Evolutionary conservation across 306 rosid genomes (phyloP).

Genomic region (Lupinus albus): DNA sequence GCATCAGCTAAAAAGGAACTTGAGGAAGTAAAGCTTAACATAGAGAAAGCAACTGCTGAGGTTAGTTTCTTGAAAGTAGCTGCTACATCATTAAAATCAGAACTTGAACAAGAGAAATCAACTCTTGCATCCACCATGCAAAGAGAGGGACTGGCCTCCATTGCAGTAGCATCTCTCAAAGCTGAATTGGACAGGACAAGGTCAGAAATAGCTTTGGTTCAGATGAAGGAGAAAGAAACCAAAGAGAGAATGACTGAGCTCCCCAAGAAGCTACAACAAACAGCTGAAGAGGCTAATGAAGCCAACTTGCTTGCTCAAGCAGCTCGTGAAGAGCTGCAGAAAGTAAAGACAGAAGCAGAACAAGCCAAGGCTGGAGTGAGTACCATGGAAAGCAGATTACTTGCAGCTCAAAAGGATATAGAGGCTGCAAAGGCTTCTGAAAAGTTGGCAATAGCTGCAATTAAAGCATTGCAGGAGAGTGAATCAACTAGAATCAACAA

Average conservation of each 20-base stretch:
- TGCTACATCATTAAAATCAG: conserved; percentile 68
- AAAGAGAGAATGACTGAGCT: conserved; percentile 72
- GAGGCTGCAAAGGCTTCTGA: conserved; percentile 97
- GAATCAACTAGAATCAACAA: conserved; percentile 62
- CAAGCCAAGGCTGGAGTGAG: conserved; percentile 94
- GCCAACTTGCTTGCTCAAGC: conserved; percentile 74
- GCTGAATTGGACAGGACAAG: conserved; percentile 80
- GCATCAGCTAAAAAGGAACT: conserved; percentile 80
- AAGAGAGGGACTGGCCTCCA: conserved; percentile 97
- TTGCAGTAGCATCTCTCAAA: conserved; percentile 86
- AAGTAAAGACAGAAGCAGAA: conserved; percentile 78
- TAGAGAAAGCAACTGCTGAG: conserved; percentile 88
- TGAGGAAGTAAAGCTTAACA: conserved; percentile 79
- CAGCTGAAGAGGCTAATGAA: conserved; percentile 82
- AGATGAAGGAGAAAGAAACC: conserved; percentile 92
- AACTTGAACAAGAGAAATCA: conserved; percentile 81
- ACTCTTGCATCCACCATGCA: conserved; percentile 66
- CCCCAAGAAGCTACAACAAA: conserved; percentile 77
- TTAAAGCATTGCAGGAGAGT: conserved; percentile 93
- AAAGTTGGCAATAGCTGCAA: conserved; percentile 81
- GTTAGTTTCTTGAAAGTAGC: conserved; percentile 86
- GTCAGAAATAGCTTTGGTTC: conserved; percentile 84
- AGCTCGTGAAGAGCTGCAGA: conserved; percentile 74
- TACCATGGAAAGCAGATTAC: conserved; percentile 82
- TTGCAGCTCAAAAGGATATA: conserved; percentile 87